Percentiles rank a stretch among this genome's conserved stretches.
Evolutionary conservation across 2,329 filamentous ascomycete species (phyloP).

Genomic region (Cadophora luteo-olivacea): DNA sequence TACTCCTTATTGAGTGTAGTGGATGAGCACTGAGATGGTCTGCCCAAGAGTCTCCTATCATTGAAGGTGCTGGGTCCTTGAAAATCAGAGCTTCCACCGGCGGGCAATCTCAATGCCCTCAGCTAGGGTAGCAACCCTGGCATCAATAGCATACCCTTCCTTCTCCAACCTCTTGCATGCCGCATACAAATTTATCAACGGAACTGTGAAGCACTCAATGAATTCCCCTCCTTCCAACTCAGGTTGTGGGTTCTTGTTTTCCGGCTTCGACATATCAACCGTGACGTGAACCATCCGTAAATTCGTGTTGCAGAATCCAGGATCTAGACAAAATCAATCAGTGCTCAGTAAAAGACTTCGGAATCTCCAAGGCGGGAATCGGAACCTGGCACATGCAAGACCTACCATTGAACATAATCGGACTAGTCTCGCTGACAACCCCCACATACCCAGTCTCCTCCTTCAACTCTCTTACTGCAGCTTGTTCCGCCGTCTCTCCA

Average conservation of each 20-base stretch:
- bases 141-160: slow-evolving; percentile 49
- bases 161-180: slow-evolving; percentile 53
- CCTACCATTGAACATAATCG: slow-evolving; percentile 68
- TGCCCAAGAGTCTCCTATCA: background rate
- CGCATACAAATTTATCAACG: slow-evolving; percentile 52
- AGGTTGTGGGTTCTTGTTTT: slow-evolving; percentile 54
- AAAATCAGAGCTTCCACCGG: slow-evolving; percentile 43
- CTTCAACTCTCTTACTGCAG: slow-evolving; percentile 67
- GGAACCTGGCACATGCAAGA: background rate
- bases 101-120: slow-evolving; percentile 49
- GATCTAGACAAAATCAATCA: slow-evolving; percentile 49
- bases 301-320: slow-evolving; percentile 72
- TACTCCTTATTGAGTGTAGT: background rate
- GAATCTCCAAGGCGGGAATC: background rate
- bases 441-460: slow-evolving; percentile 74
- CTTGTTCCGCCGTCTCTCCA: slow-evolving; percentile 65
- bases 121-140: slow-evolving; percentile 48
- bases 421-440: slow-evolving; percentile 60
- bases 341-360: background rate
- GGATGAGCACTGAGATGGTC: background rate
- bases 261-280: slow-evolving; percentile 52
- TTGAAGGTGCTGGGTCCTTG: background rate
- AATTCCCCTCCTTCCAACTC: slow-evolving; percentile 59
- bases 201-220: slow-evolving; percentile 58
- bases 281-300: slow-evolving; percentile 59